Evolutionary conservation across 257 asterid genomes (phyloP).

Genomic region (Rauvolfia tetraphylla): DNA sequence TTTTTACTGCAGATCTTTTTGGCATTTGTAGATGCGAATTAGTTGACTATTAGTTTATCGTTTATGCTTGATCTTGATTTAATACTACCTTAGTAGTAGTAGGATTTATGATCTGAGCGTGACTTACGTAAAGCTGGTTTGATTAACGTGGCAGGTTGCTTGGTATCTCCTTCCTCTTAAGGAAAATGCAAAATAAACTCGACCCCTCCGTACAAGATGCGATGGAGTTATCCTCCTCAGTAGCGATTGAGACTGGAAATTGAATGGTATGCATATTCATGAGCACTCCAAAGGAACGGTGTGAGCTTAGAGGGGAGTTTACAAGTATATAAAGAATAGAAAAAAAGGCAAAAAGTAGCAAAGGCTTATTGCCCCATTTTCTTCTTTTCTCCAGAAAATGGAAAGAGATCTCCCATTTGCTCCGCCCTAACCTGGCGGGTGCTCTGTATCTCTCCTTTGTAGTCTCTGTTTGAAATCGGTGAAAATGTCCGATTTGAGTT

Average conservation of each 20-base stretch:
- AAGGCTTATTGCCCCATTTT: background rate
- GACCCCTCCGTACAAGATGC: background rate
- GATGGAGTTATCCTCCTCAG: background rate
- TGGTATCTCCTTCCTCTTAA: background rate
- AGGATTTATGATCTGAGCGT: background rate
- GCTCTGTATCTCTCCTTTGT: background rate
- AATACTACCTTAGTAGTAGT: too few species aligned
- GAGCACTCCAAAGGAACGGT: constrained; percentile 1
- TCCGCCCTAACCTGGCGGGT: background rate
- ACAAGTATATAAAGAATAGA: background rate
- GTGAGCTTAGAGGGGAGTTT: constrained; percentile 5
- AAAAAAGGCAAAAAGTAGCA: constrained; percentile 1
- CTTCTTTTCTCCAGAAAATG: background rate
- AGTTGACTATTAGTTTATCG: background rate
- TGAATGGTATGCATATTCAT: background rate
- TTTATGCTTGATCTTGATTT: background rate
- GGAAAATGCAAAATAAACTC: background rate
- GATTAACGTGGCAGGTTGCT: background rate
- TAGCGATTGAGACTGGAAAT: too few species aligned
- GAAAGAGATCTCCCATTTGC: constrained; percentile 12
- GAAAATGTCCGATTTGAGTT: background rate
- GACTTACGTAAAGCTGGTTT: background rate
- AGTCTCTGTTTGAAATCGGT: background rate
- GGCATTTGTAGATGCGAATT: background rate
- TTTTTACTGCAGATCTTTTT: too few species aligned